A percentile compares a stretch with the other conserved stretches of the same genome.
Evolutionary conservation across 2,329 filamentous ascomycete species (phyloP).

Genomic region (Stachybotrys chlorohalonatus): DNA sequence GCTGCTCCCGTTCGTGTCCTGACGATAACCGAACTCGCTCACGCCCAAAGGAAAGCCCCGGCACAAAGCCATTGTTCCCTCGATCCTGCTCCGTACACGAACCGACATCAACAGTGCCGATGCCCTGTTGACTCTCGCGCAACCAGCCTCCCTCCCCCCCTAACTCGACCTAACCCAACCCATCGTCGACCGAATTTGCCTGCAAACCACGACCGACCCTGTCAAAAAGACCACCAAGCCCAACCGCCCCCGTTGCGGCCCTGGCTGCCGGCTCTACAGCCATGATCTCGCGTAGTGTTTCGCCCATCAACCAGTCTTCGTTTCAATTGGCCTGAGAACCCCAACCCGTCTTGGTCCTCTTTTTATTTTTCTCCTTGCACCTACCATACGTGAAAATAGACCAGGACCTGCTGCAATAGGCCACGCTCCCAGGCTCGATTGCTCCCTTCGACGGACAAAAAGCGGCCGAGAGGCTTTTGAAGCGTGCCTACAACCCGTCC

Average conservation of each 20-base stretch:
- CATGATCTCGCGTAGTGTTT: background rate
- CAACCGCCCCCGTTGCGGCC: background rate
- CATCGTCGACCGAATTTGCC: background rate
- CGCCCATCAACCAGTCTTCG: background rate
- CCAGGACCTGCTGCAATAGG: conserved; percentile 8
- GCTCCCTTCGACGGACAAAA: background rate
- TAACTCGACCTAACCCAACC: background rate
- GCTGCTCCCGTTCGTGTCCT: background rate
- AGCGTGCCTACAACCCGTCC: background rate
- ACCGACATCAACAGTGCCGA: background rate
- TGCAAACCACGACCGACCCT: background rate
- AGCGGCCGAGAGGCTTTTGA: background rate
- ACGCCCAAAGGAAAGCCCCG: background rate
- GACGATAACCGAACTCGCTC: background rate
- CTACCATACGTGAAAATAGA: background rate
- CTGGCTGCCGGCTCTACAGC: background rate
- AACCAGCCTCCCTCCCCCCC: background rate
- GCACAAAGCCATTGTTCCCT: too few species aligned
- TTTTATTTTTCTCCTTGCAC: background rate
- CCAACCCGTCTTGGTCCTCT: background rate
- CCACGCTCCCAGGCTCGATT: background rate
- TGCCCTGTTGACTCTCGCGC: background rate
- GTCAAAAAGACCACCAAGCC: background rate
- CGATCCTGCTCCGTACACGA: too few species aligned
- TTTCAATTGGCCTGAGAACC: background rate